phyloP scores from a whole-genome alignment of 352 stramenopile species.

The Phytophthora melonis region DNA sequence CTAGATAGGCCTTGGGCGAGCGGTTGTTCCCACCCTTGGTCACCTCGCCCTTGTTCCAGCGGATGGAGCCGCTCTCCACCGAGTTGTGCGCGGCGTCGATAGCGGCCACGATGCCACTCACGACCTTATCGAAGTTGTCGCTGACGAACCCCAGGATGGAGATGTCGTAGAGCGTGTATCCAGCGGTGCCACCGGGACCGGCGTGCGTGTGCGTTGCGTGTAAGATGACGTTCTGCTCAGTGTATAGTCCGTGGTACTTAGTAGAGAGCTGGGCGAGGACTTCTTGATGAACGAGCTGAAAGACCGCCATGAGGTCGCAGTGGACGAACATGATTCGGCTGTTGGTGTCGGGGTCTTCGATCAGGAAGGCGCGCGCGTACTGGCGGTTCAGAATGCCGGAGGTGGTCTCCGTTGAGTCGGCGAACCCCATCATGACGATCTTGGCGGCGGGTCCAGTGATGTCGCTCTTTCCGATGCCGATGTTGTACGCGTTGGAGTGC shows the following conservation, averaged over 20 bases:
- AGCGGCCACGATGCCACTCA: not conserved
- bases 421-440: slow-evolving; percentile 5
- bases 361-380: slow-evolving; percentile 3
- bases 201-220: not conserved
- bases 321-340: slow-evolving; percentile 6
- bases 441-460: not conserved
- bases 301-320: slow-evolving; percentile 3
- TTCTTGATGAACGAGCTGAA: slow-evolving; percentile 3
- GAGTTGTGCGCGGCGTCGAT: slow-evolving; percentile 4
- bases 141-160: not conserved
- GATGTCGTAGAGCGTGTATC: not conserved
- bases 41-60: slow-evolving; percentile 9
- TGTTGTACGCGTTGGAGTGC: not conserved
- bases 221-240: not conserved
- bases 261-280: not conserved
- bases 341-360: slow-evolving; percentile 1
- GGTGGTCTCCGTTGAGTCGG: not conserved
- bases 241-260: slow-evolving; percentile 1
- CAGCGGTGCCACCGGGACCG: not conserved
- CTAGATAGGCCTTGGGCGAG: not conserved
- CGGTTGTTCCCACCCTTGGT: slow-evolving; percentile 4
- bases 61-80: not conserved
- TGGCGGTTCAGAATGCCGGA: not conserved
- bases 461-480: slow-evolving; percentile 7
- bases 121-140: not conserved